Evolutionary conservation across 2,329 filamentous ascomycete species (phyloP).

Genomic region (Scedosporium boydii): DNA sequence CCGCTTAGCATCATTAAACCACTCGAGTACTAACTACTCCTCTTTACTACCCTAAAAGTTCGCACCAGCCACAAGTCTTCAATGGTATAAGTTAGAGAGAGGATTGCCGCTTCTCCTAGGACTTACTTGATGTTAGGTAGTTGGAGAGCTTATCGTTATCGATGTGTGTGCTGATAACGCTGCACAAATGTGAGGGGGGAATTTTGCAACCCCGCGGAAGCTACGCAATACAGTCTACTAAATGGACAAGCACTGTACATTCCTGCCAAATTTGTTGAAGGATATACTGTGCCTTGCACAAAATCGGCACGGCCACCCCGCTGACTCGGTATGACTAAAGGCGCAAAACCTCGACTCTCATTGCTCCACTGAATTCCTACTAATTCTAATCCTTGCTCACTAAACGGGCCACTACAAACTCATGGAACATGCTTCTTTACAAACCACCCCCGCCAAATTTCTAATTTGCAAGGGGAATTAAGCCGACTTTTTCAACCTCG

Average conservation of each 20-base stretch:
- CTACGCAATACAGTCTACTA: not conserved
- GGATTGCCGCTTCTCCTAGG: not conserved
- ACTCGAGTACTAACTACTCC: no score
- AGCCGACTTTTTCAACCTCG: no score
- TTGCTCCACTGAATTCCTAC: not conserved
- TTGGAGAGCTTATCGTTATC: not conserved
- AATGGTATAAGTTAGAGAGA: no score
- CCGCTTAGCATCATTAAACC: no score
- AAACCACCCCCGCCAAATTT: no score
- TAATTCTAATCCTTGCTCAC: not conserved
- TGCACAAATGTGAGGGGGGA: not conserved
- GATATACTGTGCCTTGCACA: not conserved
- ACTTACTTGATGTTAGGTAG: not conserved
- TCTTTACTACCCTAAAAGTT: no score
- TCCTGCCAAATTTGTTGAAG: not conserved
- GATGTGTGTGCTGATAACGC: not conserved
- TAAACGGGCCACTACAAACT: no score
- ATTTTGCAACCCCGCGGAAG: not conserved
- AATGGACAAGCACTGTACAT: no score
- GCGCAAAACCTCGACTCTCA: not conserved
- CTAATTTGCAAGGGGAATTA: no score
- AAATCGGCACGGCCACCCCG: not conserved
- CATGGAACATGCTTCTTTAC: no score
- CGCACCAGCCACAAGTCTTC: no score
- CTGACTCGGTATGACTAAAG: slow-evolving; percentile 2